Evolutionary conservation across 805 yeast species (phyloP), one percentile per base, ranked within the genome.

Genomic region (Metschnikowia similis): DNA sequence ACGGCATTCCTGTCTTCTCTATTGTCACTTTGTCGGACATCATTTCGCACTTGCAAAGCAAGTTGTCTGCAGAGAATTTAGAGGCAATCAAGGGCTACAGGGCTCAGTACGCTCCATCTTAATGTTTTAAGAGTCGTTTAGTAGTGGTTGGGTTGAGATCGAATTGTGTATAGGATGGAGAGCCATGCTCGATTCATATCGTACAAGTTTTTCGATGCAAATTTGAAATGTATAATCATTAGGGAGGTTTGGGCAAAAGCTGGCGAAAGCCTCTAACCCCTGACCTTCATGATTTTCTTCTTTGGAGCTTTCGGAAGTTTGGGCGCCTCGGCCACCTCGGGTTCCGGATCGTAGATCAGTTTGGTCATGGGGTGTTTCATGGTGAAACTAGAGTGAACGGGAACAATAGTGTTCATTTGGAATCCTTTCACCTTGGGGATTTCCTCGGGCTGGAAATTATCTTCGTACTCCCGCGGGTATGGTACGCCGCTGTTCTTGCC

Each of bases 301-400:
- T 81, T 81, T 47, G 76, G 82, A 31, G 58, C 66, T 53, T 71
- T 71, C 26, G 79, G 74, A 17, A 61, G 66, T 44, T 67, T 70
- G 7, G 79, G 72, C 8, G 58, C 51, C 50, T 56, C 60, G 2
- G 65, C 60, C 4, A 75, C 70, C 17, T 74, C 75, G 4, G 65
- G 64, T 38, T 76, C 75, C 27, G 74, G 68, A 34, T 81, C 84
- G 60, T 87, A 87, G 34, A 86, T 79, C 49, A 77, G 67, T 54
- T 83, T 89, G 1, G 90, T 83, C 76, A 84, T 83, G 46, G 97
- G 97, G 59, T 87, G 89, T 30, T 87, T 91, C 75, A 88, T 78
- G 40, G 91, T 77, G 41, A 85, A 82, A 16, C 85, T 82, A 48
- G 95, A 85, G 60, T 85, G 89, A 30, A 89, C 75, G n/a, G 99